A percentile compares a stretch with the other conserved stretches of the same genome.
phyloP scores from a whole-genome alignment of 2,329 filamentous ascomycete genomes.

The Stagonosporopsis tanaceti region DNA sequence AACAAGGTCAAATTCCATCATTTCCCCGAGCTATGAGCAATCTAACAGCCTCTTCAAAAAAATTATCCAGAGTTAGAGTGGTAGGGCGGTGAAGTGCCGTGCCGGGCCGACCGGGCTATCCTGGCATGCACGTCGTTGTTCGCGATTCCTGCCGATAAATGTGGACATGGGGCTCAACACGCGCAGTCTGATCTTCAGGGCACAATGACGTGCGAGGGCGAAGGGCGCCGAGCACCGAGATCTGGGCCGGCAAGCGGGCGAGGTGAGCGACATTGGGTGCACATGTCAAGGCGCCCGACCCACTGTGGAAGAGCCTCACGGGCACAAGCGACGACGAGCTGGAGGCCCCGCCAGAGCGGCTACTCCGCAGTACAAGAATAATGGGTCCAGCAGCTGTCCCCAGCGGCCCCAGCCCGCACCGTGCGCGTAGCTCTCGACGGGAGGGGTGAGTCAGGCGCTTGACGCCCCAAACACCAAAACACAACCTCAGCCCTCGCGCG shows the following conservation, averaged over 20 bases:
- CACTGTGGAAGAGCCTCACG: conserved; percentile 19
- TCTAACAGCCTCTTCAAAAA: conserved; percentile 1
- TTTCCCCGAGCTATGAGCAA: conserved; percentile 14
- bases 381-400: conserved; percentile 4
- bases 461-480: neutral
- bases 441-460: neutral
- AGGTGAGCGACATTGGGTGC: neutral
- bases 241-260: neutral
- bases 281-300: conserved; percentile 6
- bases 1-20: neutral
- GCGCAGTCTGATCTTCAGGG: neutral
- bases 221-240: neutral
- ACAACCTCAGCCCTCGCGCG: neutral
- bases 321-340: conserved; percentile 16
- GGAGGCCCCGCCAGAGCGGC: conserved; percentile 7
- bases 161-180: conserved; percentile 17
- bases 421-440: neutral
- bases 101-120: conserved; percentile 8
- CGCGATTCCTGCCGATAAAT: conserved; percentile 20
- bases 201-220: conserved; percentile 4
- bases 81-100: conserved; percentile 14
- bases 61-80: conserved; percentile 2
- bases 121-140: conserved; percentile 4
- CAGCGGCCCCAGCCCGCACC: no score
- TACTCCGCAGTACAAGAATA: neutral